Base-by-base conservation (phyloP, 2,329 filamentous ascomycete genomes). In the Metarhizium humberi region DNA sequence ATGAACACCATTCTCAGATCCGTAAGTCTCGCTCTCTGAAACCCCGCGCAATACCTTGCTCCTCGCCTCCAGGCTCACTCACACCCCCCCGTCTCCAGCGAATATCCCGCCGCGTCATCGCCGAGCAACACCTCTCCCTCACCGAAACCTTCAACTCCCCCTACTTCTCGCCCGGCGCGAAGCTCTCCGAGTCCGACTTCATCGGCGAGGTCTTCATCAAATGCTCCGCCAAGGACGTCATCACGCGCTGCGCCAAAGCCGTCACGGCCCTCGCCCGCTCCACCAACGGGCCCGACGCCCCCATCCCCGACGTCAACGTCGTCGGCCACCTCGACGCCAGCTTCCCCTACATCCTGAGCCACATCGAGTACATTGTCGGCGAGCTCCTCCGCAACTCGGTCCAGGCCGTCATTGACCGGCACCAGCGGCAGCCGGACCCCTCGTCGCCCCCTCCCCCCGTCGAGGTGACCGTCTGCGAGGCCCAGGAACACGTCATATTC, bases 291-390 rank as follows among this genome's bases (percentile, higher is more conserved):
- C 77, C 85, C 1, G 78, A 85, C 54, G 79, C 85, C 1, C 75
- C 78, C 52, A 80, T 99, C 2, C 94, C 94, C 5, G 84, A 91
- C 59, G 88, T 99, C 70, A 82, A 80, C 50, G 78, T 99, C 56
- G 81, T 87, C 59, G 94, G 95, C 25, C 91, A 99, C 67, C 78
- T 94, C 2, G 84, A 89, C 34, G 92, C 92, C 4, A 95, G 86
- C 36, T 99, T 99, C 66, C 94, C 95, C 1, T 99, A 96, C 66
- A 97, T 99, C 60, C 81, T 96, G 52, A 94, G 87, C 66, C 94
- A 97, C 68, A 81, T 99, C 52, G 92, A 99, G 72, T 99, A 99
- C 72, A 96, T 99, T 63, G 82, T 99, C 56, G 92, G 94, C 52
- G 94, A 99, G 73, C 84, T 99, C 25, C 78, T 99, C 29, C 86